Conservation (phyloP, 768 basidiomycete genomes). For the Termitomyces eurrhizus region DNA sequence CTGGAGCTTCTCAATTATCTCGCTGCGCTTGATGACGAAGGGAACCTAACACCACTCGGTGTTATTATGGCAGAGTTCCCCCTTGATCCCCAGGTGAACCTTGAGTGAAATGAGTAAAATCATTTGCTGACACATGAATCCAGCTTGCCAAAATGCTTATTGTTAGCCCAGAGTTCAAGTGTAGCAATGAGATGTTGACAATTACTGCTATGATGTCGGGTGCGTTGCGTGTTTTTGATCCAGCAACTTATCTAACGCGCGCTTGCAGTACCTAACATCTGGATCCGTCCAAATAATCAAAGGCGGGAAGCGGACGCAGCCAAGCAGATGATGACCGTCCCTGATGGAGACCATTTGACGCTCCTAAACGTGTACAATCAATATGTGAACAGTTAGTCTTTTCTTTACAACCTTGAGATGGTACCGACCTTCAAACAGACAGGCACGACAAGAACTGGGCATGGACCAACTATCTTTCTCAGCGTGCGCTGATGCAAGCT, state of each 20-base stretch:
- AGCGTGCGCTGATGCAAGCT: slow-evolving; percentile 80
- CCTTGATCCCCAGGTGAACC: slow-evolving; percentile 86
- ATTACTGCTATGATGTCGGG: slow-evolving; percentile 97
- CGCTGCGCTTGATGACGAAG: slow-evolving; percentile 91
- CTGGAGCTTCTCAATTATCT: slow-evolving; percentile 91
- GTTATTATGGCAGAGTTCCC: slow-evolving; percentile 97
- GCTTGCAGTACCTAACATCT: slow-evolving; percentile 83
- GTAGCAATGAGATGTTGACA: slow-evolving; percentile 92
- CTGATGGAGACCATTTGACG: slow-evolving; percentile 95
- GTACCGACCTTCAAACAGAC: slow-evolving; percentile 38
- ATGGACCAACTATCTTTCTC: slow-evolving; percentile 85
- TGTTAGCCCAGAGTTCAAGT: slow-evolving; percentile 90
- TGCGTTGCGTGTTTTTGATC: slow-evolving; percentile 26
- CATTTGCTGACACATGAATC: background rate
- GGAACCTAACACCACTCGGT: slow-evolving; percentile 83
- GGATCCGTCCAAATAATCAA: slow-evolving; percentile 85
- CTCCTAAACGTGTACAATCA: slow-evolving; percentile 94
- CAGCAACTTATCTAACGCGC: background rate
- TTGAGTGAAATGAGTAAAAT: background rate
- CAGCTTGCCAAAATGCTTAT: slow-evolving; percentile 93
- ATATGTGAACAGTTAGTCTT: slow-evolving; percentile 70
- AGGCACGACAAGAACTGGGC: slow-evolving; percentile 82
- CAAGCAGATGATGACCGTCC: slow-evolving; percentile 83
- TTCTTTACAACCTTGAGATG: background rate
- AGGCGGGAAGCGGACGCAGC: slow-evolving; percentile 91